phyloP scores from a whole-genome alignment of 768 basidiomycete species.

The Trametes cubensis region DNA sequence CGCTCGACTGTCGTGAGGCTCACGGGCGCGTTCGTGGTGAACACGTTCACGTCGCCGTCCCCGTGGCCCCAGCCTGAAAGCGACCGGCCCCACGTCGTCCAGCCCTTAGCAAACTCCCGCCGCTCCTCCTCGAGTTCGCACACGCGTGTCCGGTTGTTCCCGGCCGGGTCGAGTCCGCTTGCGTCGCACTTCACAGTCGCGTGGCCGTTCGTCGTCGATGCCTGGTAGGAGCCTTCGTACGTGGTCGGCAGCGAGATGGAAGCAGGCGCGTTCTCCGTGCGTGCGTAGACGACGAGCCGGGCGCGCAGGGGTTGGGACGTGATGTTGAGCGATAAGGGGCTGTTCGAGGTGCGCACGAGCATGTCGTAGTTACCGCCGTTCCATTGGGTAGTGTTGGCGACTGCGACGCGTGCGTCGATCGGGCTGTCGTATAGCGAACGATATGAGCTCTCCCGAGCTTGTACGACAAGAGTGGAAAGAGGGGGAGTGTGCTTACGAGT shows the following conservation, averaged over 20 bases:
- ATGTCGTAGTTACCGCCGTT: slow-evolving; percentile 39
- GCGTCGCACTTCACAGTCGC: slow-evolving; percentile 9
- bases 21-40: slow-evolving; percentile 5
- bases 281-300: no score
- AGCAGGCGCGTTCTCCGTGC: slow-evolving; percentile 29
- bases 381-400: slow-evolving; percentile 20
- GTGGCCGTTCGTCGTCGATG: slow-evolving; percentile 24
- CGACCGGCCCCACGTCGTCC: slow-evolving; percentile 1
- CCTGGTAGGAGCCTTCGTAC: slow-evolving; percentile 43
- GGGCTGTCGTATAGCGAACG: slow-evolving; percentile 13
- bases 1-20: background rate
- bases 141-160: slow-evolving; percentile 17
- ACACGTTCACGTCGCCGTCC: slow-evolving; percentile 5
- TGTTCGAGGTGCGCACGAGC: slow-evolving; percentile 39
- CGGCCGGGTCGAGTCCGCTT: slow-evolving; percentile 26
- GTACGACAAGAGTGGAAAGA: background rate
- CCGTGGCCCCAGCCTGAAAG: no score
- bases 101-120: background rate
- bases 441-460: background rate
- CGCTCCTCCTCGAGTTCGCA: background rate
- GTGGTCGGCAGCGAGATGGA: slow-evolving; percentile 37
- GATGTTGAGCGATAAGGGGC: slow-evolving; percentile 34
- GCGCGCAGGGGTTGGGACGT: slow-evolving; percentile 31
- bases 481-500: slow-evolving; percentile 44
- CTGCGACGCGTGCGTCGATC: slow-evolving; percentile 26